Conservation (phyloP, 495 filamentous ascomycete species). For the Podospora australis region DNA sequence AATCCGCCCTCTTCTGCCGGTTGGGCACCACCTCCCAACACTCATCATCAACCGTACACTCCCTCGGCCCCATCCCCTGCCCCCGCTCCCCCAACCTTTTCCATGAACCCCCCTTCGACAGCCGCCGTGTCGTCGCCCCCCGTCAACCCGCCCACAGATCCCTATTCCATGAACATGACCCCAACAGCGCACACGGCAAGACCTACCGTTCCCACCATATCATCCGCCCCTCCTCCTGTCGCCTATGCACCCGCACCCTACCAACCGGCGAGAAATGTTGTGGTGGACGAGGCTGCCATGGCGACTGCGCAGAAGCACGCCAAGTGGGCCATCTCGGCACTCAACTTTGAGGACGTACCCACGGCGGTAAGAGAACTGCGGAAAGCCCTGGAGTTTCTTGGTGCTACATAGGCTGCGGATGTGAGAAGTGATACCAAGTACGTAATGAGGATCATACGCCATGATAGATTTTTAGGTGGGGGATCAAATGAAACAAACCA, state of each 20-base stretch:
- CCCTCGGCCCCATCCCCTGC: no score
- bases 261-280: constrained; percentile 7
- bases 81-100: constrained; percentile 23
- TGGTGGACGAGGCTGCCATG: constrained; percentile 66
- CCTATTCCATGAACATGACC: constrained; percentile 15
- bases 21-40: constrained; percentile 7
- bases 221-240: constrained; percentile 8
- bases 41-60: constrained; percentile 12
- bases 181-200: constrained; percentile 14
- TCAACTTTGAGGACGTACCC: constrained; percentile 92
- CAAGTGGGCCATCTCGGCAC: constrained; percentile 91
- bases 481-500: no score
- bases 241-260: constrained; percentile 8
- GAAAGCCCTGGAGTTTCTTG: constrained; percentile 63
- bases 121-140: constrained; percentile 25
- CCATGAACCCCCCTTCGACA: constrained; percentile 18
- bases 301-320: constrained; percentile 86
- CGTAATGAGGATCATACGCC: constrained; percentile 5
- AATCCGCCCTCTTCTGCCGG: constrained; percentile 2
- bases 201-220: no score
- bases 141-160: constrained; percentile 16
- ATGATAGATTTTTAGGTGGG: no score
- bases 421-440: not conserved
- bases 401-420: constrained; percentile 39
- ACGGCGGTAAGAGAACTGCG: constrained; percentile 84